Evolutionary conservation across 805 yeast genomes (phyloP), one percentile per base, ranked within the genome.

Genomic region (Yamadazyma philogaea): DNA sequence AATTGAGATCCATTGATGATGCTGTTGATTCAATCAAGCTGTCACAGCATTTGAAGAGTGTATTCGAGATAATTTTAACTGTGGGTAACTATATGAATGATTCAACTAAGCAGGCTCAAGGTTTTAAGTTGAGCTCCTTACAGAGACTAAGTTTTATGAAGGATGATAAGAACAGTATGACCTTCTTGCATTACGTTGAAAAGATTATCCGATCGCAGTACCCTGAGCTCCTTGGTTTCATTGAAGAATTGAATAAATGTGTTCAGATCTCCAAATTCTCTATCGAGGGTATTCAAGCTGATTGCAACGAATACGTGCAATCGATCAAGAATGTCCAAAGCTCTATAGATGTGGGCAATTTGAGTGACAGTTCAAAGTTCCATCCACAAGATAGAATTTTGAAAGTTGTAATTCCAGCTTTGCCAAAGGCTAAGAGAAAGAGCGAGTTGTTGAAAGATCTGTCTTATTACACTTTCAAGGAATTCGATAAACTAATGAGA

Each of bases 11-110:
- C 10, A 64, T 84, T 31, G 89, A 84, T 52, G 75, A 70, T 37
- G 83, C 85, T 0, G 72, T 81, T 17, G 76, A 70, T 22, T 68
- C 74, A 21, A 66, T 85, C 18, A 70, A 66, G 40, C 63, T 68
- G 11, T 82, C 88, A 0, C 53, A 67, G 14, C 72, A 78, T 30
- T 71, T 85, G 54, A 72, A 78, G 48, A 70, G 72, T 40, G 75
- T 84, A 2, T 73, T 85, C 46, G 80, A 77, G 47, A 77, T 85
- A 33, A 82, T 85, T 46, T 76, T 82, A 50, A 80, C 81, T 11
- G 78, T 85, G 43, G 95, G 93, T 47, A 85, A 85, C 53, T 84
- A 77, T 52, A 85, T 85, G 93, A 85, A 85, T 57, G 88, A 82
- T 53, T 61, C 72, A 6, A 70, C 82, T 3, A 84, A 81, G 53